Evolutionary conservation across 805 yeast genomes (phyloP).

Genomic region (Brettanomyces sp.): DNA sequence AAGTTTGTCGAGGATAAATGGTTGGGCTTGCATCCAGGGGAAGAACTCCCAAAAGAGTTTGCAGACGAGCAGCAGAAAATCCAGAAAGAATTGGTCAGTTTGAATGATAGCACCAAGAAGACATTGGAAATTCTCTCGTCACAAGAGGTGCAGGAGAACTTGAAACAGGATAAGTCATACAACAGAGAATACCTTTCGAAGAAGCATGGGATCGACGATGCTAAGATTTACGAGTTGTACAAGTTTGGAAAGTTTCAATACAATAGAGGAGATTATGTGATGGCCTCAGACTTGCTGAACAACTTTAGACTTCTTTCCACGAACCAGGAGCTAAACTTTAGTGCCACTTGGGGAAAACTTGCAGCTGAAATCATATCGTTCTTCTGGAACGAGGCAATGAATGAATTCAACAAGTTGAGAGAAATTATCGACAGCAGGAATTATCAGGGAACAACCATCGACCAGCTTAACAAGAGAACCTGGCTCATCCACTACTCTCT

Average conservation of each 20-base stretch:
- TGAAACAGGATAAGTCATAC: slow-evolving; percentile 47
- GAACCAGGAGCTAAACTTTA: slow-evolving; percentile 37
- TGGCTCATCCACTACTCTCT: slow-evolving; percentile 67
- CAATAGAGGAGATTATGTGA: slow-evolving; percentile 52
- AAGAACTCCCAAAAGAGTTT: slow-evolving; percentile 33
- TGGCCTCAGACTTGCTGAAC: slow-evolving; percentile 48
- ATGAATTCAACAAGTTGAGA: slow-evolving; percentile 44
- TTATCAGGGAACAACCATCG: slow-evolving; percentile 39
- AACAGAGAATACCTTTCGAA: slow-evolving; percentile 38
- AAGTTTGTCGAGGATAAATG: slow-evolving; percentile 39
- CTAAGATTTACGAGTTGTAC: slow-evolving; percentile 40
- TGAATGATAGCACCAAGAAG: slow-evolving; percentile 34
- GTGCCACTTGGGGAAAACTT: slow-evolving; percentile 64
- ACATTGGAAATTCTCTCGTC: slow-evolving; percentile 37
- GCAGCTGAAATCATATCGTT: slow-evolving; percentile 48
- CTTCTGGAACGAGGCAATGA: slow-evolving; percentile 43
- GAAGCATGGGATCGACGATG: slow-evolving; percentile 37
- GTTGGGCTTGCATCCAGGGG: slow-evolving; percentile 30
- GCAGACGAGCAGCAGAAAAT: slow-evolving; percentile 31
- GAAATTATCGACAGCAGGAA: slow-evolving; percentile 51
- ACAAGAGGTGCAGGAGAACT: slow-evolving; percentile 41
- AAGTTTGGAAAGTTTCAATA: slow-evolving; percentile 55
- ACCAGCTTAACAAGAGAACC: slow-evolving; percentile 52
- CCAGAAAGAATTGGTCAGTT: slow-evolving; percentile 26
- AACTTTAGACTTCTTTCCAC: slow-evolving; percentile 49